phyloP scores from a whole-genome alignment of 1,284 basidiomycete species.

The Leccinum solheimii region DNA sequence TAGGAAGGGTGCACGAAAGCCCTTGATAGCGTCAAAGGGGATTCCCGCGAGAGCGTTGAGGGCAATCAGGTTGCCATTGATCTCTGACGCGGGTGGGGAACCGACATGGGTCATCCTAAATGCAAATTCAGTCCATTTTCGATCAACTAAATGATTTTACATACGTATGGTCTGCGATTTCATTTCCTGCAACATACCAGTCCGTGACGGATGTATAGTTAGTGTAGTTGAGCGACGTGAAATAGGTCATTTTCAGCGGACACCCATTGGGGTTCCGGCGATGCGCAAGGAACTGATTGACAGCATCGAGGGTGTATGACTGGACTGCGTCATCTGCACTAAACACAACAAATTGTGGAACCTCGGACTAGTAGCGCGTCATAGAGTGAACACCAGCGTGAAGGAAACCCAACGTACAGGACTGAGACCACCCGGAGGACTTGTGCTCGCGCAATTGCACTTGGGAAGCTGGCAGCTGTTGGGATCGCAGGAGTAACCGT shows the following conservation, averaged over 20 bases:
- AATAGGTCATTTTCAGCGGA: conserved; percentile 74
- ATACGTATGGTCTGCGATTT: conserved; percentile 10
- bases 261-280: conserved; percentile 3
- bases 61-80: conserved; percentile 4
- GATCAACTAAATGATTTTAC: neutral
- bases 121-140: neutral
- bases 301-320: conserved; percentile 7
- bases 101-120: conserved; percentile 9
- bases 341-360: conserved; percentile 6
- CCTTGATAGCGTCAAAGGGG: neutral
- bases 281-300: conserved; percentile 6
- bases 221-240: conserved; percentile 71
- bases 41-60: conserved; percentile 4
- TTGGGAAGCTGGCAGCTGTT: conserved; percentile 1
- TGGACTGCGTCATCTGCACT: conserved; percentile 5
- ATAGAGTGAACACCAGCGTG: neutral
- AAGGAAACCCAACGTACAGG: neutral
- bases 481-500: conserved; percentile 4
- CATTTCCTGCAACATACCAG: conserved; percentile 81
- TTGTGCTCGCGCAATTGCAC: conserved; percentile 7
- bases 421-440: conserved; percentile 4
- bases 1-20: conserved; percentile 6
- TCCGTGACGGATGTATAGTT: conserved; percentile 83
- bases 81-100: neutral
- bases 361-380: neutral